Evolutionary conservation across 1,139 yeast species (phyloP).

Genomic region (Zhuliangozyma blackwelliae): DNA sequence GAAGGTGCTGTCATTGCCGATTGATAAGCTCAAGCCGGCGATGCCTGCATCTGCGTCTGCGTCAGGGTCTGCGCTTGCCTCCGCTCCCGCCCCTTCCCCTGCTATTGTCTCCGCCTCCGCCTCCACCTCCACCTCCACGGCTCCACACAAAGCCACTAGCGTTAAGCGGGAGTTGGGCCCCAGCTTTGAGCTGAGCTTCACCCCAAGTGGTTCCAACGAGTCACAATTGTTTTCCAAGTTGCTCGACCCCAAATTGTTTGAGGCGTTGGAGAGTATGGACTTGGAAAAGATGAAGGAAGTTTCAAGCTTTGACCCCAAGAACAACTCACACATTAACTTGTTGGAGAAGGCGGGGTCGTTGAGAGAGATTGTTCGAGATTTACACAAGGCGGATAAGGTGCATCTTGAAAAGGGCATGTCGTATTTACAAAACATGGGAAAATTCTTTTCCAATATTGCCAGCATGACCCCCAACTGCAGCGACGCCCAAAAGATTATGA

Average conservation of each 20-base stretch:
- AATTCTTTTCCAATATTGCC: constrained; percentile 15
- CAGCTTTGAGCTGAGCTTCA: not conserved
- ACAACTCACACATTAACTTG: constrained; percentile 16
- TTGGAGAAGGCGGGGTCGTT: constrained; percentile 27
- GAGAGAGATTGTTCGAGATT: constrained; percentile 25
- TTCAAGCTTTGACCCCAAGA: constrained; percentile 13
- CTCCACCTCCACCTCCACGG: too few relatives aligned
- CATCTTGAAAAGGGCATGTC: constrained; percentile 27
- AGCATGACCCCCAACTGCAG: constrained; percentile 4
- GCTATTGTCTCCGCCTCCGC: too few relatives aligned
- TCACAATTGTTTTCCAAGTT: constrained; percentile 19
- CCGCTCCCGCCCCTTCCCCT: not conserved
- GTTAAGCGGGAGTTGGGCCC: not conserved
- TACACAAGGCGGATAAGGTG: constrained; percentile 25
- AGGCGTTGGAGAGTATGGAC: constrained; percentile 26
- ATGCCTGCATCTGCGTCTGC: too few relatives aligned
- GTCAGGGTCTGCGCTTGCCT: not conserved
- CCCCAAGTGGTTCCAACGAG: constrained; percentile 4
- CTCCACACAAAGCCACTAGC: not conserved
- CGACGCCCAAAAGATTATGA: not conserved
- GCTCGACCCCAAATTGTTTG: constrained; percentile 28
- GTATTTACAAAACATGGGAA: constrained; percentile 25
- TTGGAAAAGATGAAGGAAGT: constrained; percentile 24
- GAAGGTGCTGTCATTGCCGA: too few relatives aligned
- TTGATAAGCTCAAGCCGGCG: not conserved